Percentiles rank a stretch among this genome's conserved stretches.
Evolutionary conservation across 805 yeast species (phyloP).

Genomic region (Pichia cabralensis): DNA sequence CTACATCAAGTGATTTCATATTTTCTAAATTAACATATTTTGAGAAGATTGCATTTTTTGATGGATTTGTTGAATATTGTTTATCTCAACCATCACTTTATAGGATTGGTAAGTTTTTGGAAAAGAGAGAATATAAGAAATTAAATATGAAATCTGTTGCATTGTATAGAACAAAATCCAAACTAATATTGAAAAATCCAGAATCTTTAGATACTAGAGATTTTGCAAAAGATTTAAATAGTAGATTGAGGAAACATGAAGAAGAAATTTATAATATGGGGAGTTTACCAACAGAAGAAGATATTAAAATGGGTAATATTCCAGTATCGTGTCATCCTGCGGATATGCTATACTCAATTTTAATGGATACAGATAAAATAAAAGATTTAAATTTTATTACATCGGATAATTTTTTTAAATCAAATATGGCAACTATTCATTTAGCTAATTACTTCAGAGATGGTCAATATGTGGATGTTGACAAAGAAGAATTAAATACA

Average conservation of each 20-base stretch:
- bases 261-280: too few relatives aligned
- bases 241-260: too few relatives aligned
- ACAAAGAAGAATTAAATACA: slow-evolving; percentile 2
- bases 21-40: slow-evolving; percentile 23
- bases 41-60: slow-evolving; percentile 10
- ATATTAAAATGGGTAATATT: slow-evolving; percentile 4
- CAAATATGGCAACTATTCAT: slow-evolving; percentile 14
- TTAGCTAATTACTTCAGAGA: slow-evolving; percentile 17
- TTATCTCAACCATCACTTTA: slow-evolving; percentile 3
- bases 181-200: too few relatives aligned
- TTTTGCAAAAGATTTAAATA: too few relatives aligned
- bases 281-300: neutral
- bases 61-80: slow-evolving; percentile 10
- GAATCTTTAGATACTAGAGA: too few relatives aligned
- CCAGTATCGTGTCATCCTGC: slow-evolving; percentile 15
- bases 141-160: neutral
- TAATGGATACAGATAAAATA: slow-evolving; percentile 12
- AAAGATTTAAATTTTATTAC: slow-evolving; percentile 14
- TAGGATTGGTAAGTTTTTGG: slow-evolving; percentile 5
- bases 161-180: neutral
- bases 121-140: neutral
- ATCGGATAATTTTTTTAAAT: slow-evolving; percentile 9
- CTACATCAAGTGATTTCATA: slow-evolving; percentile 58
- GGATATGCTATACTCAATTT: slow-evolving; percentile 14
- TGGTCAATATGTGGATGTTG: slow-evolving; percentile 10